A percentile compares a stretch with the other conserved stretches of the same genome.
Evolutionary conservation across 192 early-diverging fungal genomes (phyloP).

Genomic region (Backusella circina): DNA sequence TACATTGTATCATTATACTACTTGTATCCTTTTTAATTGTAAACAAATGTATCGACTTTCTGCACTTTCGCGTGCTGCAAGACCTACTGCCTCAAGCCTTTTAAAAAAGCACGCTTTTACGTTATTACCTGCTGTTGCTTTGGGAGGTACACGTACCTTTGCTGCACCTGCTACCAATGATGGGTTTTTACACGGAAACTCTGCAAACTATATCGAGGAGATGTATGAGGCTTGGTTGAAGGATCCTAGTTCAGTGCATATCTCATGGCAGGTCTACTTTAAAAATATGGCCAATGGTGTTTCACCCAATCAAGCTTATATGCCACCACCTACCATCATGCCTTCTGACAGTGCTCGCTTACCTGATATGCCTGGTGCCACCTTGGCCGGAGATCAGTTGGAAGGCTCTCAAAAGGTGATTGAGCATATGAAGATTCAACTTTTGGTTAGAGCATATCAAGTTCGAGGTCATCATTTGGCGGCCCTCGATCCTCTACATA

Average conservation of each 20-base stretch:
- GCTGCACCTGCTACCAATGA: slow-evolving; percentile 35
- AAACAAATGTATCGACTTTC: slow-evolving; percentile 23
- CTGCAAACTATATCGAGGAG: slow-evolving; percentile 82
- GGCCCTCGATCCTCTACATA: slow-evolving; percentile 89
- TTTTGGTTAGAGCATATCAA: slow-evolving; percentile 93
- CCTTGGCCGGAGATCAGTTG: slow-evolving; percentile 21
- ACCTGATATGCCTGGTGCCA: slow-evolving; percentile 48
- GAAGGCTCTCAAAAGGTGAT: slow-evolving; percentile 58
- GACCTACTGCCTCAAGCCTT: slow-evolving; percentile 8
- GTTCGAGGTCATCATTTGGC: slow-evolving; percentile 94
- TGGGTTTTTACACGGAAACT: slow-evolving; percentile 80
- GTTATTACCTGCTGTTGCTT: slow-evolving; percentile 4
- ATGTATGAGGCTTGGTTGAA: slow-evolving; percentile 92
- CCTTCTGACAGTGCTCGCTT: slow-evolving; percentile 54
- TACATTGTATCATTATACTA: no score
- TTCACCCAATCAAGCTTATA: slow-evolving; percentile 62
- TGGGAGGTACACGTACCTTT: not conserved
- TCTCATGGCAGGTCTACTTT: slow-evolving; percentile 97
- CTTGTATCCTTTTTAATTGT: not conserved
- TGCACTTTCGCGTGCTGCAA: slow-evolving; percentile 11
- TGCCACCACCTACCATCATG: slow-evolving; percentile 75
- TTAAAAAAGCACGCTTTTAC: not conserved
- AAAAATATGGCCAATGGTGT: slow-evolving; percentile 62
- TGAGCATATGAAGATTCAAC: slow-evolving; percentile 98
- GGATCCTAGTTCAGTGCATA: slow-evolving; percentile 87